Evolutionary conservation across 202 grass and related monocot species (phyloP).

Genomic region (Panicum virgatum): DNA sequence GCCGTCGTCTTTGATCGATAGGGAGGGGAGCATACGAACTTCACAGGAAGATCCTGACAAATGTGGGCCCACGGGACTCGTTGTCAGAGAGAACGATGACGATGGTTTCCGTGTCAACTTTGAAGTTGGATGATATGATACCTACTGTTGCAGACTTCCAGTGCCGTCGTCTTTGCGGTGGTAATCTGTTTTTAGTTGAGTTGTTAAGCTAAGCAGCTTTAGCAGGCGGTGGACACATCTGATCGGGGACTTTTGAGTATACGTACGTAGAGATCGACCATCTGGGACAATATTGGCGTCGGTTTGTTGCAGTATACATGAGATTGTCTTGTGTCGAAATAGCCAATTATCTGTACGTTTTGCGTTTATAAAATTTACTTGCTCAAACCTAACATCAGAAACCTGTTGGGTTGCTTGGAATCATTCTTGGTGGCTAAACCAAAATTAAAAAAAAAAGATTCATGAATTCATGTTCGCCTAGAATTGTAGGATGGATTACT

Average conservation of each 20-base stretch:
- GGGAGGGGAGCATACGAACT: neutral
- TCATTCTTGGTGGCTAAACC: too few relatives aligned
- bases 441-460: neutral
- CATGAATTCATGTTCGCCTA: neutral
- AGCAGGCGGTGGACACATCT: neutral
- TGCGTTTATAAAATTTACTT: neutral
- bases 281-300: too few relatives aligned
- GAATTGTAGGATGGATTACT: neutral
- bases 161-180: neutral
- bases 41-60: neutral
- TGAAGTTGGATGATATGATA: neutral
- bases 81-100: neutral
- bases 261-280: neutral
- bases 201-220: neutral
- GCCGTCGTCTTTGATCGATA: too few relatives aligned
- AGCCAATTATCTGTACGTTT: too few relatives aligned
- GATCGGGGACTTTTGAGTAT: neutral
- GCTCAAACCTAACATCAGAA: neutral
- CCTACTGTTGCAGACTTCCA: too few relatives aligned
- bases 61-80: neutral
- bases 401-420: neutral
- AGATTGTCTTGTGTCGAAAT: too few relatives aligned
- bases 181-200: neutral
- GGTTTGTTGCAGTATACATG: too few relatives aligned
- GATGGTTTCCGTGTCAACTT: conserved; percentile 11